Percentiles rank a stretch among this genome's conserved stretches.
phyloP scores from a whole-genome alignment of 1,284 basidiomycete species.

The Mycena sp. region DNA sequence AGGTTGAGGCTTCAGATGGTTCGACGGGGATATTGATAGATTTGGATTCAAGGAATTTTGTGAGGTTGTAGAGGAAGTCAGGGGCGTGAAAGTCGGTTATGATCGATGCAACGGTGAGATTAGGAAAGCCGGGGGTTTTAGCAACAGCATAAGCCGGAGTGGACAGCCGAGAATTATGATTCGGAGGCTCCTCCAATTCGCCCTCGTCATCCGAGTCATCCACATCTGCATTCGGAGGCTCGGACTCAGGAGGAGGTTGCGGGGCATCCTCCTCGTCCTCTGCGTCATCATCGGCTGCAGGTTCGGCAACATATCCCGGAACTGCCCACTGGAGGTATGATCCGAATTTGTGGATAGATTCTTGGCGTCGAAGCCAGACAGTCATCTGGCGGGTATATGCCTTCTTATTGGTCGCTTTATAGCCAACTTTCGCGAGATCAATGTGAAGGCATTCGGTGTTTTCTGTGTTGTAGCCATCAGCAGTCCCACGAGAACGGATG shows the following conservation, averaged over 20 bases:
- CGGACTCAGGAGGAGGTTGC: background rate
- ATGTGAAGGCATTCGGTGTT: conserved; percentile 38
- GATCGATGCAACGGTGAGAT: background rate
- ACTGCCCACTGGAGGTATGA: conserved; percentile 24
- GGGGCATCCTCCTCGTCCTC: background rate
- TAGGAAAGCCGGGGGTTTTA: conserved; percentile 9
- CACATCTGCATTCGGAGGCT: background rate
- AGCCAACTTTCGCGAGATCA: conserved; percentile 33
- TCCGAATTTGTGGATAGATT: conserved; percentile 16
- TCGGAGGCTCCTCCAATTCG: background rate
- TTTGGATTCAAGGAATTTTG: conserved; percentile 20
- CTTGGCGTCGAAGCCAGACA: conserved; percentile 38
- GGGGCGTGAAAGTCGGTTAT: conserved; percentile 9
- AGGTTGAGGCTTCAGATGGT: background rate
- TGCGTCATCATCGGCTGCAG: background rate
- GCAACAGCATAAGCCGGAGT: background rate
- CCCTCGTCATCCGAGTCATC: background rate
- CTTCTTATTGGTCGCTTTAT: conserved; percentile 33
- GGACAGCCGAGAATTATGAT: background rate
- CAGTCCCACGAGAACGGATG: conserved; percentile 34
- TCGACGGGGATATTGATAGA: conserved; percentile 8
- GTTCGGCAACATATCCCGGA: background rate
- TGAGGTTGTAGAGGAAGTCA: conserved; percentile 1
- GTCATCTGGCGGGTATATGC: conserved; percentile 45
- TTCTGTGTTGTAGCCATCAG: conserved; percentile 40